Percentiles rank a stretch among this genome's conserved stretches.
Evolutionary conservation across 2,329 filamentous ascomycete genomes (phyloP).

Genomic region (Trichoderma pleuroti): DNA sequence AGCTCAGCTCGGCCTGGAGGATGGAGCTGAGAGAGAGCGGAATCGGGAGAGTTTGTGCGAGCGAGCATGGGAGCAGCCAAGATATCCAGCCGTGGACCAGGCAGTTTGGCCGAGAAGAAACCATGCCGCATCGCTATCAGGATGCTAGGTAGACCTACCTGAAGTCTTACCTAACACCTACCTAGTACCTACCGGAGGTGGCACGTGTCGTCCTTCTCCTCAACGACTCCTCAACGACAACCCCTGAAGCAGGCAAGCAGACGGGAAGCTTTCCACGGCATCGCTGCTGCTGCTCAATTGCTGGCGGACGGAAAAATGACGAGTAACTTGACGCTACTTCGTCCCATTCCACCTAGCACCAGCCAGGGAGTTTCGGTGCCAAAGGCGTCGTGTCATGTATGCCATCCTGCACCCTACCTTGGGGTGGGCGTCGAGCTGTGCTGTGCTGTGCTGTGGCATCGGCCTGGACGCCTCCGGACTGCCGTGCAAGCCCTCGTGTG

Average conservation of each 20-base stretch:
- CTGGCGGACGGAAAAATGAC: not conserved
- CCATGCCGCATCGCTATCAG: not conserved
- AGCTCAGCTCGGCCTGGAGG: not conserved
- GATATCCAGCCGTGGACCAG: not conserved
- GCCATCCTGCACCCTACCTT: not conserved
- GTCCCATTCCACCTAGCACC: not conserved
- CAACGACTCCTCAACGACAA: not conserved
- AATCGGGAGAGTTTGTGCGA: not conserved
- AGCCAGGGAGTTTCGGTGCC: not conserved
- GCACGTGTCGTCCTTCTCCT: conserved; percentile 7
- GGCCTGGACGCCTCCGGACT: not conserved
- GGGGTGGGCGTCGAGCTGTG: not conserved
- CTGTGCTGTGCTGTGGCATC: too few relatives aligned
- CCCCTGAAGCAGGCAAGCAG: not conserved
- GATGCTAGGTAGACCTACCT: not conserved
- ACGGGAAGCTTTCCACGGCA: not conserved
- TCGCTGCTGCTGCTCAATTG: not conserved
- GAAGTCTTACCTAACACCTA: not conserved
- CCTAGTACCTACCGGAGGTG: not conserved
- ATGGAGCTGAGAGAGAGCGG: too few relatives aligned
- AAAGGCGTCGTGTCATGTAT: not conserved
- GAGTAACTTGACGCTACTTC: not conserved
- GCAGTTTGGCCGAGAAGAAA: conserved; percentile 9
- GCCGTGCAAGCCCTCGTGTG: not conserved
- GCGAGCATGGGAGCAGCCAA: not conserved